These are phyloP conservation scores for Solanum peruvianum DNA, from an alignment of 257 asterid species.

Conservation along the genomic window DNA sequence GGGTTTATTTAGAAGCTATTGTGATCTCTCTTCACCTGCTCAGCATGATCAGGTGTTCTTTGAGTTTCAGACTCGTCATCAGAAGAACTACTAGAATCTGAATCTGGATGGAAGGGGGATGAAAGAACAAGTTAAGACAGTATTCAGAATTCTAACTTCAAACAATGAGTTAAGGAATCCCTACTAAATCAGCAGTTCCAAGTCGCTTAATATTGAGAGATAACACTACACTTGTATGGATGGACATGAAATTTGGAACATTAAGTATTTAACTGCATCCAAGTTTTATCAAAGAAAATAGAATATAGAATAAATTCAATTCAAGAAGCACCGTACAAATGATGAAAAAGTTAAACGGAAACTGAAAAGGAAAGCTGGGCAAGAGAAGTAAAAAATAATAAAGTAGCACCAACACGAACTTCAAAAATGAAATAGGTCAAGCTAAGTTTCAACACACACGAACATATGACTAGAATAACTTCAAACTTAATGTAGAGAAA, in stretches of 20 bases:
- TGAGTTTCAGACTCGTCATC: conserved; percentile 40
- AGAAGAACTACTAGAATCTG: conserved; percentile 20
- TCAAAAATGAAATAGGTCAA: neutral
- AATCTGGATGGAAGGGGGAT: conserved; percentile 23
- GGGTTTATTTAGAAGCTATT: neutral
- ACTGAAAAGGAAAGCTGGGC: neutral
- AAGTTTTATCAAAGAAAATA: neutral
- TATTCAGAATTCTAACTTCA: neutral
- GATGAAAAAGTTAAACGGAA: neutral
- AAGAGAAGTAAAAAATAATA: neutral
- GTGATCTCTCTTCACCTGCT: conserved; percentile 20
- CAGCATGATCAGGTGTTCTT: conserved; percentile 21
- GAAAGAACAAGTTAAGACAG: neutral
- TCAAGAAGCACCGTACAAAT: neutral
- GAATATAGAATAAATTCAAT: neutral
- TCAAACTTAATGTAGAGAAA: neutral
- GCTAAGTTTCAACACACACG: neutral
- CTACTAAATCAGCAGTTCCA: neutral
- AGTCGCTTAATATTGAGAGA: neutral
- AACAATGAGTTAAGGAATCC: neutral
- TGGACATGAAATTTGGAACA: neutral
- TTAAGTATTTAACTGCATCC: neutral
- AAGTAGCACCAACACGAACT: neutral
- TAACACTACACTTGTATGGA: neutral
- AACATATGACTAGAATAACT: neutral